phyloP scores from a whole-genome alignment of 108 stramenopile genomes.

The Epithemia pelagica region DNA sequence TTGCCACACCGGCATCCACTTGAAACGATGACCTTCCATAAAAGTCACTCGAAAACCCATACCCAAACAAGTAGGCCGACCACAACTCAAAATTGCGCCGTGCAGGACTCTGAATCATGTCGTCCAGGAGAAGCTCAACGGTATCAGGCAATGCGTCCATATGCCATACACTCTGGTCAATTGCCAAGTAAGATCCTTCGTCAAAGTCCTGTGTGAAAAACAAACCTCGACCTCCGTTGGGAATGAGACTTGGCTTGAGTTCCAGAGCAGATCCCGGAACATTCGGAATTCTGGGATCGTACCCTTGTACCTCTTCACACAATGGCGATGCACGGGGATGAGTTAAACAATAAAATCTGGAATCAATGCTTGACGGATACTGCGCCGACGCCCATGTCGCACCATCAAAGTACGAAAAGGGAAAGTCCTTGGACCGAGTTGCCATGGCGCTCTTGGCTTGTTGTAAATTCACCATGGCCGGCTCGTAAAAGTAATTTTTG shows the following conservation, averaged over 20 bases:
- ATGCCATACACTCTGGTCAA: neutral
- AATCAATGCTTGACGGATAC: constrained; percentile 1
- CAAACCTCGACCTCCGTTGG: constrained; percentile 1
- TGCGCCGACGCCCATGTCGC: constrained; percentile 11
- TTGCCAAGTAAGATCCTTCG: neutral
- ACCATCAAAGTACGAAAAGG: constrained; percentile 18
- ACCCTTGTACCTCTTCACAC: neutral
- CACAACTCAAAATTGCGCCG: neutral
- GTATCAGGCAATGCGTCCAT: neutral
- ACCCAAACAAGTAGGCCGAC: constrained; percentile 2
- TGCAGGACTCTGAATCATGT: neutral
- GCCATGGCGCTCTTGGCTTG: neutral
- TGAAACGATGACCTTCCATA: neutral
- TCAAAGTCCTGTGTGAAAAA: constrained; percentile 3
- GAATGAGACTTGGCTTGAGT: neutral
- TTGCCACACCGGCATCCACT: neutral
- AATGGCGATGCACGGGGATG: neutral
- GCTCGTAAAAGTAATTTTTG: too few relatives aligned
- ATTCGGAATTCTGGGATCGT: neutral
- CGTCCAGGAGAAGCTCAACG: neutral
- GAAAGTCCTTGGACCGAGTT: constrained; percentile 1
- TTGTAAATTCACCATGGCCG: constrained; percentile 3
- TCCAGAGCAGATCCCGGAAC: constrained; percentile 6
- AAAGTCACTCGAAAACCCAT: constrained; percentile 6
- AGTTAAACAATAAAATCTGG: neutral